These are phyloP conservation scores for Verticillium zaregamsianum DNA, from an alignment of 2,329 filamentous ascomycete species.

Conservation along the genomic window DNA sequence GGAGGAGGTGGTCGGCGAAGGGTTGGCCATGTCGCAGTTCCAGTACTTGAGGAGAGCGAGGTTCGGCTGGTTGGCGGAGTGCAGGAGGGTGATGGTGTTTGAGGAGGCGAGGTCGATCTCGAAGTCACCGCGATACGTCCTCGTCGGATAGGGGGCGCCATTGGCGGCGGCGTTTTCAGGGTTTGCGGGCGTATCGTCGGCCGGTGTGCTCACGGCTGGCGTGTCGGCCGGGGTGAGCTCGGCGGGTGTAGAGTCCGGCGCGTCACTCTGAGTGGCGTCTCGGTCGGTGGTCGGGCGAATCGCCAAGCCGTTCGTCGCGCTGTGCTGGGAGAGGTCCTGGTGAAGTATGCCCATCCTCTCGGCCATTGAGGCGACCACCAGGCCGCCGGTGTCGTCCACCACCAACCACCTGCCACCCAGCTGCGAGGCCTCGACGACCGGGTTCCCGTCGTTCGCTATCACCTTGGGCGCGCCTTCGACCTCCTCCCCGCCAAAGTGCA, in stretches of 20 bases:
- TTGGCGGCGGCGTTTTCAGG: slow-evolving; percentile 2
- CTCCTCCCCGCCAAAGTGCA: slow-evolving; percentile 62
- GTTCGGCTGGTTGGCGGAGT: slow-evolving; percentile 82
- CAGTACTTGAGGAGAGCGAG: slow-evolving; percentile 86
- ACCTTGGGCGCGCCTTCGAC: slow-evolving; percentile 16
- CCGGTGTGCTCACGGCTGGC: neutral
- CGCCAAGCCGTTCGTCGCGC: neutral
- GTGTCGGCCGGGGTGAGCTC: slow-evolving; percentile 2
- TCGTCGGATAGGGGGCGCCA: neutral
- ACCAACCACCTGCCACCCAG: slow-evolving; percentile 64
- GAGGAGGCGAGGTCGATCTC: slow-evolving; percentile 62
- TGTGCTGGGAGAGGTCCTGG: slow-evolving; percentile 17
- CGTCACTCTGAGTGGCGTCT: slow-evolving; percentile 8
- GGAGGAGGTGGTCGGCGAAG: slow-evolving; percentile 56
- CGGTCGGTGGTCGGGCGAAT: neutral
- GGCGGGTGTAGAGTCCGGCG: slow-evolving; percentile 1
- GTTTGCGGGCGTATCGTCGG: slow-evolving; percentile 2
- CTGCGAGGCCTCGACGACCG: slow-evolving; percentile 64
- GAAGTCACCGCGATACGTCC: slow-evolving; percentile 38
- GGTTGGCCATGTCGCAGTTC: slow-evolving; percentile 69
- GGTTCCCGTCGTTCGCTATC: slow-evolving; percentile 43
- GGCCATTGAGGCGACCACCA: slow-evolving; percentile 78
- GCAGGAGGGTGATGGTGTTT: slow-evolving; percentile 78
- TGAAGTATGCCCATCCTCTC: slow-evolving; percentile 85
- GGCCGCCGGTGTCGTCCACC: slow-evolving; percentile 80